Conservation (phyloP, 768 basidiomycete genomes). For the Asterophora parasitica region DNA sequence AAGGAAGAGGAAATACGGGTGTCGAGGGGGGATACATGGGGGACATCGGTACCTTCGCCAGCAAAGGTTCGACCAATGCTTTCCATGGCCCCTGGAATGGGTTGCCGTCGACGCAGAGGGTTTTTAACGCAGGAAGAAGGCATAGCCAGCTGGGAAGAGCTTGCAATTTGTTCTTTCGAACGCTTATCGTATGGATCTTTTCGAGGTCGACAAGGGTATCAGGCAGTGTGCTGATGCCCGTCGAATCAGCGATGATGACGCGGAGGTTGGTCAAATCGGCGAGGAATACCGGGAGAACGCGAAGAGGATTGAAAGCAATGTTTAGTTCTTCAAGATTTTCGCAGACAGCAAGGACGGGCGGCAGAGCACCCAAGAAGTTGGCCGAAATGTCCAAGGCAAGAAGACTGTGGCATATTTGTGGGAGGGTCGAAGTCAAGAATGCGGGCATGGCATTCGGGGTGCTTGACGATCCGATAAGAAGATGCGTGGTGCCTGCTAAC, state of each 20-base stretch:
- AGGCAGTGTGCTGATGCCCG: conserved; percentile 75
- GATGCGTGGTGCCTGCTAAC: conserved; percentile 81
- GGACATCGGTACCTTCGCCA: conserved; percentile 56
- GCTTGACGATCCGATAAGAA: conserved; percentile 77
- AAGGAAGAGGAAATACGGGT: conserved; percentile 49
- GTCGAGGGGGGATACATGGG: conserved; percentile 65
- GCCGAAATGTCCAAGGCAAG: conserved; percentile 92
- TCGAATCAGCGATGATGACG: conserved; percentile 90
- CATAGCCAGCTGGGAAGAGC: conserved; percentile 95
- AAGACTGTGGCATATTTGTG: conserved; percentile 70
- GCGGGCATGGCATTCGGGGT: conserved; percentile 75
- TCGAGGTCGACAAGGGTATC: conserved; percentile 67
- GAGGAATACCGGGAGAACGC: conserved; percentile 88
- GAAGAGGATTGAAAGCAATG: conserved; percentile 85
- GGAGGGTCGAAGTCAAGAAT: conserved; percentile 67
- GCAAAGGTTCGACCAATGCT: conserved; percentile 79
- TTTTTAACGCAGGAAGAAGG: conserved; percentile 78
- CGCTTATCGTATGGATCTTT: conserved; percentile 82
- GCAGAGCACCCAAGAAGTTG: conserved; percentile 80
- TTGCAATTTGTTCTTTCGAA: conserved; percentile 84
- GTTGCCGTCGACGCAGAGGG: conserved; percentile 89
- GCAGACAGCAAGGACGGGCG: conserved; percentile 78
- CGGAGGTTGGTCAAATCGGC: conserved; percentile 71
- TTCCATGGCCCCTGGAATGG: conserved; percentile 95
- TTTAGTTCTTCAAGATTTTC: conserved; percentile 88